phyloP scores from a whole-genome alignment of 177 flowering plant species.

The Vitis hybrid region DNA sequence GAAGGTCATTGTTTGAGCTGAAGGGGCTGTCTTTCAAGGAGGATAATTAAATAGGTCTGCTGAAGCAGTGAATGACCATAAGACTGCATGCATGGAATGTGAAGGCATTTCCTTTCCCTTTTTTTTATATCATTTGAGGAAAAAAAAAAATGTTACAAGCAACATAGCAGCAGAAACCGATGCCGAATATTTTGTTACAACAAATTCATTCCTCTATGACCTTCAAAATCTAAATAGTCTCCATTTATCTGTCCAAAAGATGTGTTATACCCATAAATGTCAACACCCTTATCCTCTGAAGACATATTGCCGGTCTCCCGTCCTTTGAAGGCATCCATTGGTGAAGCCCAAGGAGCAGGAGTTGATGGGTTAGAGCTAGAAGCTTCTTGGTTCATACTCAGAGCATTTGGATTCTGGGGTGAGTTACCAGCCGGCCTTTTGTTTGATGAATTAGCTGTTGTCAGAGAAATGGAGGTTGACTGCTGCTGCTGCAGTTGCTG shows the following conservation, averaged over 20 bases:
- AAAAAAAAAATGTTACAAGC: constrained; percentile 2
- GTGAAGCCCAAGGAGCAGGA: constrained; percentile 68
- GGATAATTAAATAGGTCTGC: too few relatives aligned
- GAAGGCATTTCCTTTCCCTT: too few relatives aligned
- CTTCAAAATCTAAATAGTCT: constrained; percentile 61
- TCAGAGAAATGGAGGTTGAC: constrained; percentile 57
- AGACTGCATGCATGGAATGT: too few relatives aligned
- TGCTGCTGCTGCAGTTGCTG: constrained; percentile 67
- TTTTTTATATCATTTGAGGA: neutral
- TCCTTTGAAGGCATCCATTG: constrained; percentile 54
- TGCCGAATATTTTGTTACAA: constrained; percentile 23
- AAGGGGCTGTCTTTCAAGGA: too few relatives aligned
- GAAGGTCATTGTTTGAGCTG: too few relatives aligned
- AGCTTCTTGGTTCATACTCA: constrained; percentile 63
- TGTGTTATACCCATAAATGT: constrained; percentile 49
- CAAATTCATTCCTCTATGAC: constrained; percentile 58
- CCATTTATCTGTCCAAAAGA: constrained; percentile 37
- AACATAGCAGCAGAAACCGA: constrained; percentile 11
- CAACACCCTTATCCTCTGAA: constrained; percentile 54
- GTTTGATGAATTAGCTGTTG: constrained; percentile 48
- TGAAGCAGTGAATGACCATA: too few relatives aligned
- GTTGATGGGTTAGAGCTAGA: constrained; percentile 53
- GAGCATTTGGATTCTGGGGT: constrained; percentile 47
- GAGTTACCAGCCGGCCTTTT: constrained; percentile 66
- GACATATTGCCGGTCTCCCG: constrained; percentile 35